Evolutionary conservation across 139 green algal species (phyloP).

Genomic region (Closterium sp.): DNA sequence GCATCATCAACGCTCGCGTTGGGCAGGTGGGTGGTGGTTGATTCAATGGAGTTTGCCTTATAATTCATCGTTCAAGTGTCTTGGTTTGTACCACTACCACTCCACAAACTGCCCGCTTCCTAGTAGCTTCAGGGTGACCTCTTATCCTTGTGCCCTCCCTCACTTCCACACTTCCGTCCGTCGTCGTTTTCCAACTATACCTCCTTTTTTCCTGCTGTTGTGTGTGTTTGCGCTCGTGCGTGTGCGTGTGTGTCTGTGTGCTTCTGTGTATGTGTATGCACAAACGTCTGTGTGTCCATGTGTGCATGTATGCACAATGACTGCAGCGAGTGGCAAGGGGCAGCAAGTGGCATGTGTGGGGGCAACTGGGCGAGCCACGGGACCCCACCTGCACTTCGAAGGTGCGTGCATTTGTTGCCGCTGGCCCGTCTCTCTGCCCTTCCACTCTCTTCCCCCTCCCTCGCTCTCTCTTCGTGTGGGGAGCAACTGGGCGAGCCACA

Average conservation of each 20-base stretch:
- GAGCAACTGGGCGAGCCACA: background rate
- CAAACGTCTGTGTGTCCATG: background rate
- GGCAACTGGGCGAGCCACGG: conserved; percentile 15
- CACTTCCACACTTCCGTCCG: too few species aligned
- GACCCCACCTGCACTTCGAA: conserved; percentile 42
- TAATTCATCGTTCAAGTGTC: too few species aligned
- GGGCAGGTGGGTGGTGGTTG: background rate
- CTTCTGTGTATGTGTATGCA: background rate
- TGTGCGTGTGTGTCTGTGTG: background rate
- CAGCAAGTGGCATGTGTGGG: conserved; percentile 28
- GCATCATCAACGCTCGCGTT: conserved; percentile 11
- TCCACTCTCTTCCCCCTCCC: background rate
- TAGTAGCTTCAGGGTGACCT: too few species aligned
- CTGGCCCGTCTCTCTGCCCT: background rate
- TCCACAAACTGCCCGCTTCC: too few species aligned
- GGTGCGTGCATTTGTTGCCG: background rate
- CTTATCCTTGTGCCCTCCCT: too few species aligned
- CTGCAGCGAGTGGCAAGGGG: conserved; percentile 26
- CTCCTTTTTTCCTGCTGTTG: background rate
- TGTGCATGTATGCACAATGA: background rate
- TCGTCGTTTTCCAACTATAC: too few species aligned
- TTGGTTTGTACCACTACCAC: too few species aligned
- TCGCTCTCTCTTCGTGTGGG: background rate
- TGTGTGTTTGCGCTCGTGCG: too few species aligned
- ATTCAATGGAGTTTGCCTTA: too few species aligned